Percentiles rank a stretch among this genome's conserved stretches.
Conservation (phyloP, 805 yeast genomes). For the Saturnispora mendoncae region DNA sequence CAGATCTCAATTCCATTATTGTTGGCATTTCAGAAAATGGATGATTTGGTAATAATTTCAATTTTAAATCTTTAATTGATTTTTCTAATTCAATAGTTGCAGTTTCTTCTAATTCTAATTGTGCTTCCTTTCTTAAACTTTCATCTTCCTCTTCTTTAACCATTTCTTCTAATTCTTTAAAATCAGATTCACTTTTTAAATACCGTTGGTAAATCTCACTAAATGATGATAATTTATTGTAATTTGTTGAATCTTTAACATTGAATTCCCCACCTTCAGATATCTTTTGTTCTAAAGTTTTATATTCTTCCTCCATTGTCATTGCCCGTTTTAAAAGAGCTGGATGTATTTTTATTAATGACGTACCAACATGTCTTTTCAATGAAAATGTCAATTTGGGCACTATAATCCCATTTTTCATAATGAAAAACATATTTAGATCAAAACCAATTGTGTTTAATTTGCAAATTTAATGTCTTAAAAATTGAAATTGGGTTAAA, state of each 20-base stretch:
- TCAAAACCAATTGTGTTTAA: too few relatives aligned
- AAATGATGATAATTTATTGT: constrained; percentile 37
- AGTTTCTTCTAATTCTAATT: constrained; percentile 40
- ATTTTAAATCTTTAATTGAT: constrained; percentile 37
- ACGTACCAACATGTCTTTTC: neutral
- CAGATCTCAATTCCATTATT: constrained; percentile 81
- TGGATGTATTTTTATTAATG: constrained; percentile 32
- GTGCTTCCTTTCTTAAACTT: constrained; percentile 50
- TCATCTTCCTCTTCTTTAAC: constrained; percentile 32
- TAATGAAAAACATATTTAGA: neutral
- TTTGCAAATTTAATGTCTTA: too few relatives aligned
- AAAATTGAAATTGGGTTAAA: too few relatives aligned
- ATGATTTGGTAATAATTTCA: constrained; percentile 63
- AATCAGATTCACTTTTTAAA: constrained; percentile 24
- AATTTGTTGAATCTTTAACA: constrained; percentile 39
- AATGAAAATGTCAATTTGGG: neutral
- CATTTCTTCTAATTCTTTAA: constrained; percentile 29
- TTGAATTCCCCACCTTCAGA: constrained; percentile 37
- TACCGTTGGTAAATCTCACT: constrained; percentile 36
- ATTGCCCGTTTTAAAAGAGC: constrained; percentile 41
- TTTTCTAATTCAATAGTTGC: constrained; percentile 37
- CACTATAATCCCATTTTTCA: neutral
- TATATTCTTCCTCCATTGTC: constrained; percentile 33
- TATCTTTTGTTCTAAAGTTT: constrained; percentile 33
- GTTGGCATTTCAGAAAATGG: constrained; percentile 71